Evolutionary conservation across 2,329 filamentous ascomycete genomes (phyloP), one percentile per base, ranked within the genome.

Genomic region (Penicillium vulpinum): DNA sequence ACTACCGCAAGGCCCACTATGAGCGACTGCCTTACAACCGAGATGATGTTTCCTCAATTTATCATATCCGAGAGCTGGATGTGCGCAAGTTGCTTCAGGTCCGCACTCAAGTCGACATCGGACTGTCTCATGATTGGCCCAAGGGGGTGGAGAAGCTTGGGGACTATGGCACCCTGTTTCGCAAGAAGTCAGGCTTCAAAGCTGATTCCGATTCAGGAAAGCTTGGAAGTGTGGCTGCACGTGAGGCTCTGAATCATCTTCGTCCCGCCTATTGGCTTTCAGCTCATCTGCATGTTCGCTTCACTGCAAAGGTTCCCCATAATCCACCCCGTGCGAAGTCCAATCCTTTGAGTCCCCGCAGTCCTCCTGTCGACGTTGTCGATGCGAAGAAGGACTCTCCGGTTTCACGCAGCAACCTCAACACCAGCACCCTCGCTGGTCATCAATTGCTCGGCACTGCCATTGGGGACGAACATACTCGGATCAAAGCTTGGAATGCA

Each of bases 101-200:
- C 31, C 84, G 86, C n/a, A 90, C 89, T 18, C 93, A 96, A 69
- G 87, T 97, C 36, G 94, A 99, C 64, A 79, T 99, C 43, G 92
- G 92, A 3, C 76, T 99, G 51, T 97, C 92, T 65, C 94, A 99
- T 70, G 94, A 99, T 77, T 99, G 94, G 94, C 94, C 94, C 0
- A 85, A 88, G 48, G 87, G 83, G 0, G 85, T 97, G 52, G 94
- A 96, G 75, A 86, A 85, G 70, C 83, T 86, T 61, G 94, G 94
- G 5, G 82, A 97, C 69, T 77, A 82, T 45, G 76, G 81, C 46
- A 77, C 78, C 40, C 77, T 99, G 1, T 96, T 92, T 71, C 79
- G 77, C 29, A 83, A 80, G 70, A 97, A 97, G 77, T 82, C 82
- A 0, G 81, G 86, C 66, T 94, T 97, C 62, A 81, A 85, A 62